These are phyloP conservation scores for Nicotiana tabacum DNA, from an alignment of 257 asterid species.

Conservation along the genomic window DNA sequence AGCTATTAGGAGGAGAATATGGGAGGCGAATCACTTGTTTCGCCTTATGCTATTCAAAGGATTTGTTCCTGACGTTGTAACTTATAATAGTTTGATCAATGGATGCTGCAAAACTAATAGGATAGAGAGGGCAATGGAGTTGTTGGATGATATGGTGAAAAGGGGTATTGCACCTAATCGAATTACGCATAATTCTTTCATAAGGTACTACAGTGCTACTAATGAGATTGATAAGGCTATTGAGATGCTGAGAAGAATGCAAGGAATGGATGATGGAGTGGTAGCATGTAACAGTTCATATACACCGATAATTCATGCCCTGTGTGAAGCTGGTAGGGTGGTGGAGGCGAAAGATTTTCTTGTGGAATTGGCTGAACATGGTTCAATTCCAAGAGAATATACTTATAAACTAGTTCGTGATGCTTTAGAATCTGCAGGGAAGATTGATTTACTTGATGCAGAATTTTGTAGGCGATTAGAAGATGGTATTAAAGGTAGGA, in stretches of 20 bases:
- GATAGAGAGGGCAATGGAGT: conserved; percentile 80
- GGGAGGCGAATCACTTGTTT: conserved; percentile 94
- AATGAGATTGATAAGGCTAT: conserved; percentile 82
- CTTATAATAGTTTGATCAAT: conserved; percentile 84
- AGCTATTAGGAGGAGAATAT: conserved; percentile 75
- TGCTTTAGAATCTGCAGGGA: conserved; percentile 40
- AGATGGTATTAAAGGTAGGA: conserved; percentile 50
- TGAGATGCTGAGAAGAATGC: conserved; percentile 78
- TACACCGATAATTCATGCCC: conserved; percentile 68
- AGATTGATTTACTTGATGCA: conserved; percentile 39
- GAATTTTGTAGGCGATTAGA: conserved; percentile 39
- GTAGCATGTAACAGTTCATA: conserved; percentile 64
- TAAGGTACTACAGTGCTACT: conserved; percentile 70
- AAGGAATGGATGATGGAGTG: conserved; percentile 51
- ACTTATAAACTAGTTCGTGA: conserved; percentile 57
- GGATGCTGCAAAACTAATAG: conserved; percentile 90
- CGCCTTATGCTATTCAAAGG: conserved; percentile 83
- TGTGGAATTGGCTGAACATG: conserved; percentile 59
- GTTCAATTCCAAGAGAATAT: conserved; percentile 74
- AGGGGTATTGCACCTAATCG: conserved; percentile 73
- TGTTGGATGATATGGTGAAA: conserved; percentile 71
- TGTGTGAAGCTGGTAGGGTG: conserved; percentile 79
- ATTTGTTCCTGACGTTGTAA: conserved; percentile 82
- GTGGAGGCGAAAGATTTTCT: conserved; percentile 57
- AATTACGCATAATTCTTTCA: conserved; percentile 75